These are phyloP conservation scores for Isabelozyma pseudorhagii DNA, from an alignment of 805 yeast genomes.

Conservation along the genomic window DNA sequence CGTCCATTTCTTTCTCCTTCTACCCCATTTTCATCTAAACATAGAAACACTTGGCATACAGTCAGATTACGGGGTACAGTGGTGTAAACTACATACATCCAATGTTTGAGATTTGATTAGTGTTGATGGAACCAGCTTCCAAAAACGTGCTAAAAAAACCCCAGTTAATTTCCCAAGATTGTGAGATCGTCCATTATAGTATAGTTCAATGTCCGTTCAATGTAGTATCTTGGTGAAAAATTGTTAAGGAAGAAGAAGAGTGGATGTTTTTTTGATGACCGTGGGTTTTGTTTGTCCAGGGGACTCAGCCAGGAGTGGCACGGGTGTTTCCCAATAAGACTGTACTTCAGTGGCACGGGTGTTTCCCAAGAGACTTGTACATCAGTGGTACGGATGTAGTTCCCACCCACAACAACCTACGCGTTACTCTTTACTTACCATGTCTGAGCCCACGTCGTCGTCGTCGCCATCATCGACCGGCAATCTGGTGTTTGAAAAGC, in stretches of 20 bases:
- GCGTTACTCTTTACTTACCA: background rate
- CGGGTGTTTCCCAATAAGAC: background rate
- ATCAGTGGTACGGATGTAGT: background rate
- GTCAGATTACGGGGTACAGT: too few species aligned
- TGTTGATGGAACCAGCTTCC: background rate
- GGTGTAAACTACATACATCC: background rate
- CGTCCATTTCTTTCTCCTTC: too few species aligned
- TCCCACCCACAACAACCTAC: background rate
- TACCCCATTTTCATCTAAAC: too few species aligned
- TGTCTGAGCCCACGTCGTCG: background rate
- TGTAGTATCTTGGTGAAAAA: background rate
- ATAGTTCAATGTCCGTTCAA: background rate
- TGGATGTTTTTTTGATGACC: background rate
- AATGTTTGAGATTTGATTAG: background rate
- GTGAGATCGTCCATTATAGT: background rate
- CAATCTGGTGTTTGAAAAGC: conserved; percentile 45
- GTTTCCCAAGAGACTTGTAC: background rate
- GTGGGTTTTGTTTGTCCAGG: background rate
- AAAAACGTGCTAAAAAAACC: background rate
- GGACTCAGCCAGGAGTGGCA: background rate
- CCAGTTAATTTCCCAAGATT: background rate
- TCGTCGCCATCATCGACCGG: background rate
- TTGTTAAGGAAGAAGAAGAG: background rate
- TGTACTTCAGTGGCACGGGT: background rate
- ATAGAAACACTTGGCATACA: too few species aligned